These are phyloP conservation scores for Hebeloma cylindrosporum DNA, from an alignment of 768 basidiomycete species.

Conservation along the genomic window DNA sequence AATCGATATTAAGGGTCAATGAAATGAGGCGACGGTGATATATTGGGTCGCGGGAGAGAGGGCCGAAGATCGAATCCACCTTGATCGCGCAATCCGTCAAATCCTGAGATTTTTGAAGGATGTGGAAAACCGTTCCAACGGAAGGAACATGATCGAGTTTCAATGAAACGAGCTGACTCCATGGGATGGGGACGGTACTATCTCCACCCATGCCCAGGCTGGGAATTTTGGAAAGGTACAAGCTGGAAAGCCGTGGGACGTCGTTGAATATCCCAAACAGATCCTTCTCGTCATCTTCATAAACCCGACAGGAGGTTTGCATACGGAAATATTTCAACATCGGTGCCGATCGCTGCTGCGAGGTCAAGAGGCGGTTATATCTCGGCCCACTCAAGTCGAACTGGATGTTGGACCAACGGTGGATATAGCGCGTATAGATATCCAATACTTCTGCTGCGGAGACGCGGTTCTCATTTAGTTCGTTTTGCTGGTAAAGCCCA, in stretches of 20 bases:
- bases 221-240: slow-evolving; percentile 33
- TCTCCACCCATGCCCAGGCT: slow-evolving; percentile 25
- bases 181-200: slow-evolving; percentile 28
- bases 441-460: slow-evolving; percentile 29
- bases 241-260: slow-evolving; percentile 29
- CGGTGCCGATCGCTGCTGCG: slow-evolving; percentile 26
- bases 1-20: slow-evolving; percentile 30
- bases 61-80: slow-evolving; percentile 28
- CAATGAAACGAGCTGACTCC: slow-evolving; percentile 30
- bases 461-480: slow-evolving; percentile 29
- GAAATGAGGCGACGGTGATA: slow-evolving; percentile 27
- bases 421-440: slow-evolving; percentile 30
- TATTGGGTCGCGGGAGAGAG: slow-evolving; percentile 21
- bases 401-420: slow-evolving; percentile 33
- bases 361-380: slow-evolving; percentile 22
- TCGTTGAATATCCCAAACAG: slow-evolving; percentile 30
- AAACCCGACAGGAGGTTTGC: slow-evolving; percentile 26
- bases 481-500: slow-evolving; percentile 33
- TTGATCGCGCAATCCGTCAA: slow-evolving; percentile 29
- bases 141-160: slow-evolving; percentile 29
- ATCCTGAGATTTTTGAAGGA: slow-evolving; percentile 29
- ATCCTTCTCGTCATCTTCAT: slow-evolving; percentile 30
- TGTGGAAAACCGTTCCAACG: slow-evolving; percentile 27
- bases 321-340: slow-evolving; percentile 31
- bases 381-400: slow-evolving; percentile 33